Base-by-base conservation (phyloP, 805 yeast genomes). In the Hanseniaspora guilliermondii region DNA sequence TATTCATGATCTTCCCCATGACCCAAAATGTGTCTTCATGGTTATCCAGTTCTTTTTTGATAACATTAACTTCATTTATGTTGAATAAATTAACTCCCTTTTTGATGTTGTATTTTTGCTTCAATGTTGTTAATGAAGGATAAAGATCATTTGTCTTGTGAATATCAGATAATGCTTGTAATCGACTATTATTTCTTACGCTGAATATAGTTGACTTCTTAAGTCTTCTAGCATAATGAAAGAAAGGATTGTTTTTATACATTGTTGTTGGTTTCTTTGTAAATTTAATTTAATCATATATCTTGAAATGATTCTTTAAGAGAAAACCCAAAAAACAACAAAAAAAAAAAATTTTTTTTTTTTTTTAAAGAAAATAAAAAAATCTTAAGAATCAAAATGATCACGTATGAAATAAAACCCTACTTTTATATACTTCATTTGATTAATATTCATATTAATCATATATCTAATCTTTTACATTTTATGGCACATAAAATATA, bases 1-100 rank as follows among this genome's bases (percentile, higher is more conserved):
- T 61, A 35, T 58, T 60, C 38, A 57, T 60, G 44, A 68, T 60
- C 24, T 66, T 58, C 9, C 69, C 71, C 55, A 59, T 56, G 6
- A 59, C 36, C 21, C 36, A 39, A 19, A 56, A 46, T 6, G 46
- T 21, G 22, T 27, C 24, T 16, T 25, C 19, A 19, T 19, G 16
- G 22, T 44, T 24, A 3, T 44, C 47, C 6, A 32, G 11, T 5
- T 30, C 3, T 4, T 44, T 44, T 8, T 7, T 25, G n/a, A 24
- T 5, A 3, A 12, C 6, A 30, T 12, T 8, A 2, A 50, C 11
- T 17, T 42, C 36, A 24, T 33, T 14, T n/a, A 42, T 14, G 12
- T 12, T 33, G n/a, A 19, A 21, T 11, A 49, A 8, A 14, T 37
- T 17, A 8, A 36, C 25, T 11, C 35, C 27, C 4, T n/a, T 7